Evolutionary conservation across 2,329 filamentous ascomycete species (phyloP), one percentile per base, ranked within the genome.

Genomic region (Microsporum canis): DNA sequence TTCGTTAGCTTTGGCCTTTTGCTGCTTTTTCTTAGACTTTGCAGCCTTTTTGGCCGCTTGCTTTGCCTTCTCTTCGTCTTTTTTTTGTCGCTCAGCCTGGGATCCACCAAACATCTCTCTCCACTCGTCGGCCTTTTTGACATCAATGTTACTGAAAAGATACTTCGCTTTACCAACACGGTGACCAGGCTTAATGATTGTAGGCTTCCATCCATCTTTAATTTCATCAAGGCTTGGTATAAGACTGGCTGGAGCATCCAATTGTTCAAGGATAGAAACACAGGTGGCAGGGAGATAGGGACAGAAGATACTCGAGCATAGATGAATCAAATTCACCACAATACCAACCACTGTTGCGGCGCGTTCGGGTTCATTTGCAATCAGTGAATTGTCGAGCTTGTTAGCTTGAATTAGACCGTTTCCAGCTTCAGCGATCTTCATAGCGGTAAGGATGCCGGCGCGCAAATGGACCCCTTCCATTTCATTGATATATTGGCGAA

Each of bases 281-380:
- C 88, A 80, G 6, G 88, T 91, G n/a, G 82, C 81, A 45, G 90
- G 91, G 80, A 96, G 89, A 76, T 92, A 96, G 0, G 91, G 91
- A 59, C 85, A 84, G 61, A 91, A 82, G 49, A 96, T 77, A 60
- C 84, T 86, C 27, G 91, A 88, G 56, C 95, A 81, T 36, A 96
- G 84, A 70, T 92, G 85, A 60, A 92, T 85, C 65, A 91, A 83
- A 76, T 95, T 95, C 63, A 95, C 79, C 0, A 87, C 89, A n/a
- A 91, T 79, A 60, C 89, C 88, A 60, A 95, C 82, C 23, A 86
- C 82, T 4, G 82, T 81, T 8, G 83, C 82, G 61, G 81, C 83
- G 33, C 79, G 78, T 58, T 81, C 77, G 17, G 83, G 83, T 65
- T 86, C 79, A 65, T 81, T 80, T 55, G 78, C 79, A 63, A 83